Evolutionary conservation across 768 basidiomycete genomes (phyloP).

Genomic region (Rhodocollybia butyracea): DNA sequence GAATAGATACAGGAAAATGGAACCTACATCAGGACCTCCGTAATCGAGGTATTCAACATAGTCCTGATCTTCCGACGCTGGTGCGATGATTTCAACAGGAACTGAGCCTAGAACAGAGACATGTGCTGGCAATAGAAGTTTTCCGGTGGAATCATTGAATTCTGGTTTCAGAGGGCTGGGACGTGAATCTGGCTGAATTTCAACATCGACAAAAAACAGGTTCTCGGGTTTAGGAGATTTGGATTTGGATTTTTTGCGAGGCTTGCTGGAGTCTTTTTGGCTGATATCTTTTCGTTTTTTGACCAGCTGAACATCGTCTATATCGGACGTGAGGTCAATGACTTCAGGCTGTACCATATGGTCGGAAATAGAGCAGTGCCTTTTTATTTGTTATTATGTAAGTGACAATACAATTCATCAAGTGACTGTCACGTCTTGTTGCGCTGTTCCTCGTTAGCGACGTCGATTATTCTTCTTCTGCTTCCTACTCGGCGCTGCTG

Average conservation of each 20-base stretch:
- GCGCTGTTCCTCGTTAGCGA: constrained; percentile 13
- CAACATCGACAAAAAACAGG: constrained; percentile 51
- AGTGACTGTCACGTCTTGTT: constrained; percentile 9
- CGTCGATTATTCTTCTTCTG: constrained; percentile 4
- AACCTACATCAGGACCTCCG: constrained; percentile 55
- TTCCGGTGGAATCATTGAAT: neutral
- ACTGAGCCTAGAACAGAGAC: constrained; percentile 53
- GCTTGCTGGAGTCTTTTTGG: constrained; percentile 15
- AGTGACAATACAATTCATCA: neutral
- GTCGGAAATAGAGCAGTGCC: neutral
- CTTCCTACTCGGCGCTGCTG: constrained; percentile 4
- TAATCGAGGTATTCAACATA: constrained; percentile 81
- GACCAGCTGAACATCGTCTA: constrained; percentile 13
- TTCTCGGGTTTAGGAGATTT: neutral
- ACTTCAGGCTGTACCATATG: neutral
- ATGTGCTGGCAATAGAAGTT: constrained; percentile 64
- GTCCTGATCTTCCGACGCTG: constrained; percentile 51
- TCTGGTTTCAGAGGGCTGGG: constrained; percentile 1
- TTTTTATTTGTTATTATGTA: neutral
- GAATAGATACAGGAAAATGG: neutral
- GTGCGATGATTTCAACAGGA: constrained; percentile 44
- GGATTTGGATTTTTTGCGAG: constrained; percentile 7
- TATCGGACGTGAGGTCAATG: constrained; percentile 4
- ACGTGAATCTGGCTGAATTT: constrained; percentile 26
- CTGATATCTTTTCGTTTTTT: constrained; percentile 24